Evolutionary conservation across 2,329 filamentous ascomycete genomes (phyloP), one percentile per base, ranked within the genome.

Genomic region (Ceratocystis destructans): DNA sequence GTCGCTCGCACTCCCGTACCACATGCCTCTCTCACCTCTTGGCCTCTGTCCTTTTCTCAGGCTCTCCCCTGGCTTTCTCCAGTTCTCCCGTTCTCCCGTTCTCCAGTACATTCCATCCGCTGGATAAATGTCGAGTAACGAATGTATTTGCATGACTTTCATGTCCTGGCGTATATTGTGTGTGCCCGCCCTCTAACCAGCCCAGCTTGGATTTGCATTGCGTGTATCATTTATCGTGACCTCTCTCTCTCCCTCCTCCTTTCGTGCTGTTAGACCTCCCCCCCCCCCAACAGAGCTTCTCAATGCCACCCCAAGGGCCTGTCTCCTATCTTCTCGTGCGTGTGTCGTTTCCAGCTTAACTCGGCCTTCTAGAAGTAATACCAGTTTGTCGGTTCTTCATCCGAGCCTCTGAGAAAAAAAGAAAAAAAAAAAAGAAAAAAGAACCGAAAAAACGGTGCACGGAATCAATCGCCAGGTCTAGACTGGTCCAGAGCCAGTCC

Each of bases 381-480:
- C 61, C 61, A 31, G 8, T 63, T 63, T 63, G 17, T 46, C 61
- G 61, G 44, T 37, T 59, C 28, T 25, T 10, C 17, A 48, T 41
- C 25, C 50, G 25, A 50, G 55, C 28, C n/a, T 28, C 53, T 33
- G 12, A 5, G 10, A 25, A 15, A 25, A 28, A 25, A 25, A 15
- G 5, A 10, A 5, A 61, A 10, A 28, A 61, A 41, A 53, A 33
- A 31, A 61, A 41, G 5, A 61, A 41, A 53, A 61, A 41, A 10
- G 6, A 10, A 45, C 45, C n/a, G n/a, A 31, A 31, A 53, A 46
- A 46, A 48, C 44, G 64, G 57, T 59, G 55, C 55, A 59, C 55
- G 55, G 55, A 59, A 59, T 59, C 55, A 65, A 65, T 65, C 64
- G 64, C 64, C 55, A 65, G 64, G 64, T 65, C 64, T 65, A 65